These are phyloP conservation scores for Hypoxylon sp. DNA, from an alignment of 2,329 filamentous ascomycete species.

Conservation along the genomic window DNA sequence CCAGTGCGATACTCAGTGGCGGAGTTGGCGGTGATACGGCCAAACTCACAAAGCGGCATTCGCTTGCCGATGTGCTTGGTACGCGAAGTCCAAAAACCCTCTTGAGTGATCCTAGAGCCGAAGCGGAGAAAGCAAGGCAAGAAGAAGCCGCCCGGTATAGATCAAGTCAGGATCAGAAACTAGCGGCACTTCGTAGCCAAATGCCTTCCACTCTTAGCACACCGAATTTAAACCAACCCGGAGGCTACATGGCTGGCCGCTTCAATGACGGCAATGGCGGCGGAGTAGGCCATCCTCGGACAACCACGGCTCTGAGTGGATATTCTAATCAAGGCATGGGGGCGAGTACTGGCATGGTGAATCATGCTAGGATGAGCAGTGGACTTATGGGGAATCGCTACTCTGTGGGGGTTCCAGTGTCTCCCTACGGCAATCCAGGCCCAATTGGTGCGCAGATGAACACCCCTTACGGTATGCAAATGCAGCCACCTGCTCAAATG, in stretches of 20 bases:
- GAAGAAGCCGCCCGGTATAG: conserved; percentile 58
- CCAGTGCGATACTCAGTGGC: conserved; percentile 49
- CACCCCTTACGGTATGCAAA: conserved; percentile 42
- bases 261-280: conserved; percentile 68
- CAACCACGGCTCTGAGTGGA: conserved; percentile 42
- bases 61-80: conserved; percentile 69
- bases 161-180: conserved; percentile 61
- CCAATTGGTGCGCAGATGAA: conserved; percentile 39
- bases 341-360: conserved; percentile 18
- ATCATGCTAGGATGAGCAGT: conserved; percentile 32
- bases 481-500: conserved; percentile 49
- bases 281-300: conserved; percentile 45
- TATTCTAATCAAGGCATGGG: conserved; percentile 21
- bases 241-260: conserved; percentile 64
- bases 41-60: conserved; percentile 59
- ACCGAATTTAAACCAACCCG: conserved; percentile 52
- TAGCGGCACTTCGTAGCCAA: conserved; percentile 62
- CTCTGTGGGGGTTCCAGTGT: conserved; percentile 40
- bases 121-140: conserved; percentile 57
- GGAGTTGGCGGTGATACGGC: conserved; percentile 54
- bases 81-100: conserved; percentile 55
- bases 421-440: conserved; percentile 30
- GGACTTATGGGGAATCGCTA: conserved; percentile 46
- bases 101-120: conserved; percentile 58
- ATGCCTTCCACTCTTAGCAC: conserved; percentile 60